Evolutionary conservation across 2,329 filamentous ascomycete genomes (phyloP), one percentile per base, ranked within the genome.

Genomic region (Coniochaeta hoffmannii): DNA sequence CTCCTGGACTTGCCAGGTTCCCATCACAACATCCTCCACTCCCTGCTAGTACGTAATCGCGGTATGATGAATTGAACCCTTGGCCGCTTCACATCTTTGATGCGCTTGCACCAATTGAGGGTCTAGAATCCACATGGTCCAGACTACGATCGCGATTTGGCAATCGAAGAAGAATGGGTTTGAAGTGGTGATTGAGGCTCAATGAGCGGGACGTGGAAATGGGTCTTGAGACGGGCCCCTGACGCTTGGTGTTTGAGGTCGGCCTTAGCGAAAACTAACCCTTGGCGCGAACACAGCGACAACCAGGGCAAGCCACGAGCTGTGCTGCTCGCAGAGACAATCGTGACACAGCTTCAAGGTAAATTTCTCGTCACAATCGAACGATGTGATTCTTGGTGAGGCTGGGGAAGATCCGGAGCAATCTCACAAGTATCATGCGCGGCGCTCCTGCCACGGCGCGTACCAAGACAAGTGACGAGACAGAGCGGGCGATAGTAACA

Each of bases 141-240:
- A 22, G 35, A 14, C 41, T 9, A 15, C 22, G 11, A 28, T 12
- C 9, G 36, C 41, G 41, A 28, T 46, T 28, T n/a, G 41, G 41
- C 26, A 26, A n/a, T 46, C 24, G 41, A 46, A n/a, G 17, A 41
- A n/a, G n/a, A 32, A 32, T 32, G 41, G 8, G 41, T 19, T 46
- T 22, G 19, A 46, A 28, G 41, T 26, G 19, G 41, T 28, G 41
- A 46, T 57, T 61, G 61, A 56, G 60, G 60, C 50, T 58, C 50
- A 59, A 31, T 22, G 53, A 31, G 53, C 56, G 55, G 35, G 52
- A 53, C 50, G 56, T 56, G n/a, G 56, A 51, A 36, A 57, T 53
- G 60, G 60, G 56, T 56, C 55, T 54, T 68, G 66, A 68, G 66
- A 68, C 66, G 52, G 56, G 59, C 58, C 59, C 65, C 62, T 65